These are phyloP conservation scores for Arxiozyma bovina DNA, from an alignment of 1,139 yeast genomes.

Conservation along the genomic window DNA sequence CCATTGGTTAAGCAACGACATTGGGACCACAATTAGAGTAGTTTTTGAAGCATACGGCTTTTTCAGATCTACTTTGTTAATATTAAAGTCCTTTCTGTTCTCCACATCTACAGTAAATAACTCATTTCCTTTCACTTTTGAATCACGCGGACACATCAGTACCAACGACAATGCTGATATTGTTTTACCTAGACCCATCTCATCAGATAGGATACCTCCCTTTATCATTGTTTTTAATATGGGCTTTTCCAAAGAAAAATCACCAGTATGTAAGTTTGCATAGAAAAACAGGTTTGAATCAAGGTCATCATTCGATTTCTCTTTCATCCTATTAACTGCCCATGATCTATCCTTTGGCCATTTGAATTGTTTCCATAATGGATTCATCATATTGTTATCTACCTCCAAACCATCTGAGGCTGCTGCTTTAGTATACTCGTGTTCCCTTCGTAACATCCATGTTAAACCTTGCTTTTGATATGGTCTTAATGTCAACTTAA, in stretches of 20 bases:
- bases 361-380: constrained; percentile 70
- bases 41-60: constrained; percentile 55
- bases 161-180: constrained; percentile 72
- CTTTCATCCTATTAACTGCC: constrained; percentile 20
- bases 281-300: constrained; percentile 42
- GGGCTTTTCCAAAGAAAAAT: constrained; percentile 63
- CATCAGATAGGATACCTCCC: constrained; percentile 95
- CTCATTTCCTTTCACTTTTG: constrained; percentile 11
- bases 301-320: not conserved
- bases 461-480: constrained; percentile 76
- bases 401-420: constrained; percentile 18
- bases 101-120: constrained; percentile 6
- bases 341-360: constrained; percentile 57
- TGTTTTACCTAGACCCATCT: constrained; percentile 94
- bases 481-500: constrained; percentile 48
- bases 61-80: not conserved
- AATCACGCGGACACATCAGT: constrained; percentile 52
- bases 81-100: not conserved
- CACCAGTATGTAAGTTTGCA: constrained; percentile 78
- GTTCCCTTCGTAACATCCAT: constrained; percentile 71
- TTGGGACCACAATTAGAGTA: constrained; percentile 79
- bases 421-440: constrained; percentile 38
- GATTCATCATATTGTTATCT: constrained; percentile 58
- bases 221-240: constrained; percentile 44
- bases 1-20: constrained; percentile 90